Evolutionary conservation across 139 green algal species (phyloP).

Genomic region (Micractinium sp.): DNA sequence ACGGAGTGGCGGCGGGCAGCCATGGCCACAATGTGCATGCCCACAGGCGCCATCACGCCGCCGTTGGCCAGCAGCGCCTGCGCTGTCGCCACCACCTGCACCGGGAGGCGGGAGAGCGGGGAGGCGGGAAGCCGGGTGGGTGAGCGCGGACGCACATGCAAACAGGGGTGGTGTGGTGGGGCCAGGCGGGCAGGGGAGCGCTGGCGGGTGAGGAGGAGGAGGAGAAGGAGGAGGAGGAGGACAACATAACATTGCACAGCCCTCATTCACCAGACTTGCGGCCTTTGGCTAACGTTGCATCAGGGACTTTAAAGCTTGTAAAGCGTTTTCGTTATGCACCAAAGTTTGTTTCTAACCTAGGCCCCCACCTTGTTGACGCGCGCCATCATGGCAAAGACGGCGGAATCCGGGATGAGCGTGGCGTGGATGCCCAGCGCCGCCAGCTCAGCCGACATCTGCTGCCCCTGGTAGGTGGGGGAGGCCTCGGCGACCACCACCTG

Average conservation of each 20-base stretch:
- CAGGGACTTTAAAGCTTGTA: no score
- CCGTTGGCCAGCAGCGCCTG: slow-evolving; percentile 96
- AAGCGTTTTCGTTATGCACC: no score
- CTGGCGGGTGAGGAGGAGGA: neutral
- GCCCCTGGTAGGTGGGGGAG: slow-evolving; percentile 86
- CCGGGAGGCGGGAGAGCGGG: no score
- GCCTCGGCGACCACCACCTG: slow-evolving; percentile 95
- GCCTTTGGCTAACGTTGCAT: neutral
- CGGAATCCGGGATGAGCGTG: slow-evolving; percentile 88
- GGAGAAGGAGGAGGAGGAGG: neutral
- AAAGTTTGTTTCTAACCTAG: no score
- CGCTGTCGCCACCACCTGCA: slow-evolving; percentile 89
- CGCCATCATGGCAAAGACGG: slow-evolving; percentile 98
- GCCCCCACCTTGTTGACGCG: slow-evolving; percentile 89
- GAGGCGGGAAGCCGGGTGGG: neutral
- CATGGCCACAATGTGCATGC: slow-evolving; percentile 83
- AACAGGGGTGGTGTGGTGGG: neutral
- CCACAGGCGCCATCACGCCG: slow-evolving; percentile 85
- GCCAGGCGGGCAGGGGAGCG: no score
- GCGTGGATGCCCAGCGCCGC: slow-evolving; percentile 80
- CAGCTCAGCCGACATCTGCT: slow-evolving; percentile 86
- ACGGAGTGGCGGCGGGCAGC: slow-evolving; percentile 88
- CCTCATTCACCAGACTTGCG: neutral
- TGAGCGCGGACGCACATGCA: no score
- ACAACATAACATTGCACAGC: neutral